A percentile compares a stretch with the other conserved stretches of the same genome.
phyloP scores from a whole-genome alignment of 257 asterid species.

The Nicotiana knightiana region DNA sequence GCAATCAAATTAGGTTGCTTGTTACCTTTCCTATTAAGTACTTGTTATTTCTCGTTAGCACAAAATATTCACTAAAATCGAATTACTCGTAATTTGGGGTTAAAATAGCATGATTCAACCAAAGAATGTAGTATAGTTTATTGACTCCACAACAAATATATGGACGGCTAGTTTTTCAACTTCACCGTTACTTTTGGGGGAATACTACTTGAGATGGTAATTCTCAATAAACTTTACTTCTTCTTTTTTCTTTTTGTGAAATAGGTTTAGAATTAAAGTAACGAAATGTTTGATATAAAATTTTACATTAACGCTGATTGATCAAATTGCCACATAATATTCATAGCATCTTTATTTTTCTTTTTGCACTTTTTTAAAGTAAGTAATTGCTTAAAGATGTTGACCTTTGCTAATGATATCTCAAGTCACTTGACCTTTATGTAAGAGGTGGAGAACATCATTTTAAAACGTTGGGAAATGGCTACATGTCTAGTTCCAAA shows the following conservation, averaged over 20 bases:
- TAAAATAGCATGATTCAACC: background rate
- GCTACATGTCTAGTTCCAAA: slow-evolving; percentile 23
- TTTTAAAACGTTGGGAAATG: slow-evolving; percentile 11
- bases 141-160: background rate
- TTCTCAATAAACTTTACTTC: no score
- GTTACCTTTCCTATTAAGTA: no score
- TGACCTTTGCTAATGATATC: slow-evolving; percentile 18
- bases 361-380: no score
- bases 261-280: no score
- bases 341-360: no score
- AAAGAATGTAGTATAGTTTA: background rate
- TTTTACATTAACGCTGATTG: no score
- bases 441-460: slow-evolving; percentile 16
- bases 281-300: no score
- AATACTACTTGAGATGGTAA: background rate
- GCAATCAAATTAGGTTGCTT: no score
- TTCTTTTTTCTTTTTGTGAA: no score
- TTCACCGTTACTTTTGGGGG: background rate
- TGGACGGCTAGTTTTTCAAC: background rate
- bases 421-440: background rate
- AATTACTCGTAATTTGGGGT: background rate
- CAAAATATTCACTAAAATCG: no score
- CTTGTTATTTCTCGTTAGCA: no score
- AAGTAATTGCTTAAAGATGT: background rate
- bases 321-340: no score